phyloP scores from a whole-genome alignment of 345 rosid genomes.

The Eucalyptus grandis region DNA sequence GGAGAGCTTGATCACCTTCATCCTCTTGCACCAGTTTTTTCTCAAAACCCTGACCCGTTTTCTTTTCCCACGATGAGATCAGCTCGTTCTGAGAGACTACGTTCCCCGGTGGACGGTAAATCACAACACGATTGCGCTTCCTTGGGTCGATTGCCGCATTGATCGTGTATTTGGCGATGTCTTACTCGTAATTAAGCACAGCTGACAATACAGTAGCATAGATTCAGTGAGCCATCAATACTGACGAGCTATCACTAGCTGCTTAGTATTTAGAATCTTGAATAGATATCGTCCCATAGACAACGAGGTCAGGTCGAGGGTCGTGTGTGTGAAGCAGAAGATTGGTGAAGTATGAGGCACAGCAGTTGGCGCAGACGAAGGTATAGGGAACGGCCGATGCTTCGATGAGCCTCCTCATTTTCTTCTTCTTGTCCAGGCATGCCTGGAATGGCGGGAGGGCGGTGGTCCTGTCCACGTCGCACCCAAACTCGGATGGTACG shows the following conservation, averaged over 20 bases:
- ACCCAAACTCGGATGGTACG: constrained; percentile 33
- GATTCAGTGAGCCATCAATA: neutral
- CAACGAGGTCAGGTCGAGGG: neutral
- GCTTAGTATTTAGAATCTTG: too few relatives aligned
- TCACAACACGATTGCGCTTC: constrained; percentile 4
- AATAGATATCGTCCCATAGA: neutral
- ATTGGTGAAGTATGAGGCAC: neutral
- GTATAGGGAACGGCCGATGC: constrained; percentile 24
- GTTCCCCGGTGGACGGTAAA: constrained; percentile 4
- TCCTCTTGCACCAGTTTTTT: constrained; percentile 5
- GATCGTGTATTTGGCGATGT: constrained; percentile 20
- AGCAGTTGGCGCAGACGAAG: constrained; percentile 14
- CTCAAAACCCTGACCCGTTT: constrained; percentile 13
- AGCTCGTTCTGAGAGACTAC: constrained; percentile 15
- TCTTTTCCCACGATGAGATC: constrained; percentile 19
- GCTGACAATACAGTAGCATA: neutral
- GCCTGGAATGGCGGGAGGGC: constrained; percentile 23
- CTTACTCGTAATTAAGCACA: constrained; percentile 24
- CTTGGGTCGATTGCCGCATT: constrained; percentile 20
- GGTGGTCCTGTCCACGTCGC: constrained; percentile 15
- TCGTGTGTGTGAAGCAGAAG: neutral
- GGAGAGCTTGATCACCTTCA: constrained; percentile 12
- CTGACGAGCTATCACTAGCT: neutral
- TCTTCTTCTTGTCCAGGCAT: constrained; percentile 14
- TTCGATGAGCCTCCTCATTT: constrained; percentile 20